Conservation (phyloP, 116 monocot species). For the Papilionanthe hybrid region DNA sequence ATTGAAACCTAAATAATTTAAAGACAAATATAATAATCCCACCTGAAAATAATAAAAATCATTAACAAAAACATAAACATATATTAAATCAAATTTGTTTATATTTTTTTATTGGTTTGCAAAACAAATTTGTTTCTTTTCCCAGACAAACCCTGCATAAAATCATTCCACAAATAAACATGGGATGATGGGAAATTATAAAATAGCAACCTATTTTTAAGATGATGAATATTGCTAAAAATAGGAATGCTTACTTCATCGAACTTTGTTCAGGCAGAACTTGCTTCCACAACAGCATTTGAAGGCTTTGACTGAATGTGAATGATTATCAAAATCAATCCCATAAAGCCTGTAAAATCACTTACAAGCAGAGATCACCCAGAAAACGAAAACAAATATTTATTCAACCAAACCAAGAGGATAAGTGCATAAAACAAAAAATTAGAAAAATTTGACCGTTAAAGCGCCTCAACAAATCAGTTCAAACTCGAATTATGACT, state of each 20-base stretch:
- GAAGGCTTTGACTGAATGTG: conserved; percentile 26
- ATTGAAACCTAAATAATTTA: no score
- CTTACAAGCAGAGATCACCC: neutral
- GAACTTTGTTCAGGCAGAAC: conserved; percentile 13
- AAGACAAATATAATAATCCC: no score
- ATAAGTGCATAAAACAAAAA: neutral
- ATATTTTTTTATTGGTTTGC: neutral
- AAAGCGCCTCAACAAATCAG: neutral
- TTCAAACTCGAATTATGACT: neutral
- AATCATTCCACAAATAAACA: neutral
- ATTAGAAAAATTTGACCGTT: neutral
- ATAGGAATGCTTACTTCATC: conserved; percentile 13
- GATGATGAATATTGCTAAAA: neutral
- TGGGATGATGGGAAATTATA: neutral
- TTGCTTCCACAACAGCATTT: conserved; percentile 31
- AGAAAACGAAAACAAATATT: no score
- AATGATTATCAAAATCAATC: conserved; percentile 25
- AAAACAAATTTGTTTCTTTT: neutral
- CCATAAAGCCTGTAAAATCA: conserved; percentile 22
- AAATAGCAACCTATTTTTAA: neutral
- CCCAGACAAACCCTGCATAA: neutral
- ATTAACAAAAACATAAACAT: no score
- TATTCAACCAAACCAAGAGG: no score
- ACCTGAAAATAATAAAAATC: no score
- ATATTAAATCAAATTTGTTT: no score